A percentile compares a stretch with the other conserved stretches of the same genome.
Evolutionary conservation across 2,329 filamentous ascomycete genomes (phyloP).

Genomic region (Calonectria montana): DNA sequence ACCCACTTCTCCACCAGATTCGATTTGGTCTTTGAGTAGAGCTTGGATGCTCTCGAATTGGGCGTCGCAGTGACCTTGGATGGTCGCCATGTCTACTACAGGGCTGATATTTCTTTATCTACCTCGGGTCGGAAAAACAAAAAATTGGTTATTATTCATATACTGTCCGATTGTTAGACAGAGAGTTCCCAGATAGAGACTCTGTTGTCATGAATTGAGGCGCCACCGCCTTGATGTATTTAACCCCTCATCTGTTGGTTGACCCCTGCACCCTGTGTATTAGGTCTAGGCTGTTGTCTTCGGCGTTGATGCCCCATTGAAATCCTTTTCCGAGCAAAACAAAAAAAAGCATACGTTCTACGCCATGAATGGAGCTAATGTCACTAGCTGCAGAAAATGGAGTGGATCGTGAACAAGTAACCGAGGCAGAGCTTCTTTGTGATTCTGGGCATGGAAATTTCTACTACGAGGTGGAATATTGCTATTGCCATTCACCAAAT

Average conservation of each 20-base stretch:
- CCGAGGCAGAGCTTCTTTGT: background rate
- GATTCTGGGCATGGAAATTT: too few relatives aligned
- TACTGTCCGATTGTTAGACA: too few relatives aligned
- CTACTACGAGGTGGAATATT: too few relatives aligned
- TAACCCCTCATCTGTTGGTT: background rate
- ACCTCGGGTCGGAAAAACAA: too few relatives aligned
- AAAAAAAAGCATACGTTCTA: background rate
- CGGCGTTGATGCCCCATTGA: background rate
- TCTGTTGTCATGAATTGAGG: background rate
- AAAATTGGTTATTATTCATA: background rate
- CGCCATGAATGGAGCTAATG: background rate
- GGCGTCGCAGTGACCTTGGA: background rate
- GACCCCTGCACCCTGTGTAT: background rate
- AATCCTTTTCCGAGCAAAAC: background rate
- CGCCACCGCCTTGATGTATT: background rate
- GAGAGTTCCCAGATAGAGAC: background rate
- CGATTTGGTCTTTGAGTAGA: conserved; percentile 48
- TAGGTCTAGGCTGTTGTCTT: background rate
- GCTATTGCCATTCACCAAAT: too few relatives aligned
- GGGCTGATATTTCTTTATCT: background rate
- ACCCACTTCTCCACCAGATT: conserved; percentile 54
- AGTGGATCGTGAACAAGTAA: background rate
- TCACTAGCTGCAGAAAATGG: too few relatives aligned
- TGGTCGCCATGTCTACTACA: background rate
- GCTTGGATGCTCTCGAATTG: background rate